Conservation (phyloP, 2,329 filamentous ascomycete species). For the Sclerotiophoma versabilis region DNA sequence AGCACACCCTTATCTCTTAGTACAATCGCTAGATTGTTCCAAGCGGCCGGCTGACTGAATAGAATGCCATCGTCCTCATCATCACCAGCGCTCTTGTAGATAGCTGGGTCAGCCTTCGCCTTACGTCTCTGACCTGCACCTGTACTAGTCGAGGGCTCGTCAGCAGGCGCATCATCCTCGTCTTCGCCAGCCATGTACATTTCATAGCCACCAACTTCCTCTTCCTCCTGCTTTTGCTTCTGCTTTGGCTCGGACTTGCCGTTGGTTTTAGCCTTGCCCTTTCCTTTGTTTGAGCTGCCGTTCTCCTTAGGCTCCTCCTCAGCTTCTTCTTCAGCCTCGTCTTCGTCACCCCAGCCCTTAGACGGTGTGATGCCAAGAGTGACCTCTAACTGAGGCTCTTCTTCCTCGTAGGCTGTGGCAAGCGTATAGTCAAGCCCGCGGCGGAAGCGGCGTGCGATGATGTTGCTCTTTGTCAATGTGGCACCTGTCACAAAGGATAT, state of each 20-base stretch:
- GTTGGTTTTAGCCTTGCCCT: constrained; percentile 23
- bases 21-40: constrained; percentile 93
- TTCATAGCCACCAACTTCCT: constrained; percentile 75
- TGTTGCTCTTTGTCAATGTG: constrained; percentile 73
- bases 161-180: constrained; percentile 63
- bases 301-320: constrained; percentile 53
- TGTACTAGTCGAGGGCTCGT: constrained; percentile 48
- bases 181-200: constrained; percentile 90
- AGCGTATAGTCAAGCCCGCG: constrained; percentile 90
- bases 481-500: constrained; percentile 82
- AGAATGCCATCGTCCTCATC: constrained; percentile 79
- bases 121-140: constrained; percentile 57
- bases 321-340: constrained; percentile 59
- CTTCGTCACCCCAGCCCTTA: constrained; percentile 80
- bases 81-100: constrained; percentile 68
- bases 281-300: constrained; percentile 24
- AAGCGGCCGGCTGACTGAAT: constrained; percentile 73
- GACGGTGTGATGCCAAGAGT: constrained; percentile 88
- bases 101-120: constrained; percentile 72
- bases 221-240: constrained; percentile 55
- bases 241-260: constrained; percentile 16
- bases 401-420: constrained; percentile 78
- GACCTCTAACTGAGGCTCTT: constrained; percentile 81
- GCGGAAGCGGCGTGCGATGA: constrained; percentile 87
- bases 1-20: constrained; percentile 84